A percentile compares a stretch with the other conserved stretches of the same genome.
These are phyloP conservation scores for Puccinia polysora DNA, from an alignment of 1,284 basidiomycete species.

Conservation along the genomic window DNA sequence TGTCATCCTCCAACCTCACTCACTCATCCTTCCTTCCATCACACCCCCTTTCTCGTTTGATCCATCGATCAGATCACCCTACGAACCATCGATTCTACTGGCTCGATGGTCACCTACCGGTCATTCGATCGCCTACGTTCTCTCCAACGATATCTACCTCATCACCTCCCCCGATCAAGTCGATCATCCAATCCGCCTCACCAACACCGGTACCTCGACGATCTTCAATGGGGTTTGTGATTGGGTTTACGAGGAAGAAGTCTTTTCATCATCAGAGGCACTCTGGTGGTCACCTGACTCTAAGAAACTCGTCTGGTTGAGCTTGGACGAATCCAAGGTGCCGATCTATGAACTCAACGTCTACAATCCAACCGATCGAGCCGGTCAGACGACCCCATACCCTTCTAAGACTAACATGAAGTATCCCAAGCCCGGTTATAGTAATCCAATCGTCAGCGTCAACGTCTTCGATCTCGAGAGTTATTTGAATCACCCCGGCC, in stretches of 20 bases:
- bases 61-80: neutral
- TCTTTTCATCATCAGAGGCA: conserved; percentile 68
- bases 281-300: conserved; percentile 89
- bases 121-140: conserved; percentile 72
- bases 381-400: conserved; percentile 69
- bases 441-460: conserved; percentile 79
- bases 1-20: too few relatives aligned
- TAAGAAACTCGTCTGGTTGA: conserved; percentile 72
- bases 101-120: conserved; percentile 81
- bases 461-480: conserved; percentile 70
- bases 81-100: conserved; percentile 63
- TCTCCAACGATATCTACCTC: conserved; percentile 76
- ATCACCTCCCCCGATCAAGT: conserved; percentile 60
- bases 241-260: conserved; percentile 59
- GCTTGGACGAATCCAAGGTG: conserved; percentile 81
- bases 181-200: conserved; percentile 67
- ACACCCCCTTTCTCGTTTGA: neutral
- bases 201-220: conserved; percentile 71
- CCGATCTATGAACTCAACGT: conserved; percentile 79
- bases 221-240: conserved; percentile 92
- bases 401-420: conserved; percentile 72
- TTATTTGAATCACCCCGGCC: conserved; percentile 47
- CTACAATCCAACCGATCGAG: conserved; percentile 71
- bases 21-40: neutral
- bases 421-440: conserved; percentile 80